Evolutionary conservation across 1,284 basidiomycete species (phyloP).

Genomic region (Microstroma glucosiphilum): DNA sequence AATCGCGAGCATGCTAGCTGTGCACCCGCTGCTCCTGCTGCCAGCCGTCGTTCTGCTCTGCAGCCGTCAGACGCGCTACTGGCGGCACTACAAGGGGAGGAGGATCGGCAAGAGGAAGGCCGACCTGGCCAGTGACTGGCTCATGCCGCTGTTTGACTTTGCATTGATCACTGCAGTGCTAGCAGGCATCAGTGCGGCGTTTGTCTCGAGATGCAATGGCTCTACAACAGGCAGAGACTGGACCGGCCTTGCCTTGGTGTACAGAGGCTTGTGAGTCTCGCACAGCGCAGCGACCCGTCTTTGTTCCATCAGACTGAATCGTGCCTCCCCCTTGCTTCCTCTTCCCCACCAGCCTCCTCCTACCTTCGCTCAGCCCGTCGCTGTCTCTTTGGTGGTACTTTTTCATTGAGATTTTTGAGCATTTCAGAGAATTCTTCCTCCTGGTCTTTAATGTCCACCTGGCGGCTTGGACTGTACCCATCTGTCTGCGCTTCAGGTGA

Average conservation of each 20-base stretch:
- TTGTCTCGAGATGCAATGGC: background rate
- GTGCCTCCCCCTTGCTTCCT: background rate
- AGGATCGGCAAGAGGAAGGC: conserved; percentile 44
- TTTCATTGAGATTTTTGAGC: conserved; percentile 98
- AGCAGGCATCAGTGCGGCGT: background rate
- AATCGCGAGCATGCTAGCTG: conserved; percentile 15
- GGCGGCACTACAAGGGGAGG: conserved; percentile 53
- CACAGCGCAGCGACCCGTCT: background rate
- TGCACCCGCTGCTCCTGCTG: conserved; percentile 15
- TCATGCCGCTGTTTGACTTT: background rate
- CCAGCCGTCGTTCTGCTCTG: conserved; percentile 20
- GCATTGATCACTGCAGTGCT: background rate
- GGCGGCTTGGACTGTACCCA: conserved; percentile 72
- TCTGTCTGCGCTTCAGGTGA: conserved; percentile 79
- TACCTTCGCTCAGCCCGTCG: conserved; percentile 68
- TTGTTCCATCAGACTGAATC: background rate
- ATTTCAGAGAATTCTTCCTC: conserved; percentile 90
- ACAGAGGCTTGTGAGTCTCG: conserved; percentile 69
- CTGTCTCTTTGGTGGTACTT: conserved; percentile 98
- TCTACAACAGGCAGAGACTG: conserved; percentile 10
- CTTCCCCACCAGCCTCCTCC: conserved; percentile 17
- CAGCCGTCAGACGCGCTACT: conserved; percentile 17
- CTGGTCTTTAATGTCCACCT: conserved; percentile 89
- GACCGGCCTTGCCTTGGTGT: conserved; percentile 68
- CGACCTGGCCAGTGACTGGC: background rate